Evolutionary conservation across 768 basidiomycete genomes (phyloP).

Genomic region (Kwoniella sp.): DNA sequence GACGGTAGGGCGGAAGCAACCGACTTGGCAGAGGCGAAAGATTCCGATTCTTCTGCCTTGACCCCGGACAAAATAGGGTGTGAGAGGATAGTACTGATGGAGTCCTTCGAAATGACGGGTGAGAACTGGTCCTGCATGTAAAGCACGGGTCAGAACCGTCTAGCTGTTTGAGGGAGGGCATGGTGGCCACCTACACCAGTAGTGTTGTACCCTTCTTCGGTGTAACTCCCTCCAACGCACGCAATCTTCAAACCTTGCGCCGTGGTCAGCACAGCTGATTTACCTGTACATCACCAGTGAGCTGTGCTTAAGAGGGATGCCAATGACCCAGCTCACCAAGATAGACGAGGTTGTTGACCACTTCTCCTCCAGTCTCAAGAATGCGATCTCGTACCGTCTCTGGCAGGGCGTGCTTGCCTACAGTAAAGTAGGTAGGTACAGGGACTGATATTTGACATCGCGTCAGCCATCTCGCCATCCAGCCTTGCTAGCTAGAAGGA

Average conservation of each 20-base stretch:
- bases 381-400: conserved; percentile 68
- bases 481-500: background rate
- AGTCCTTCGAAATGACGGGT: conserved; percentile 22
- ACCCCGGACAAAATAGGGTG: conserved; percentile 19
- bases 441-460: conserved; percentile 58
- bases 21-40: conserved; percentile 66
- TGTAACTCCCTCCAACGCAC: conserved; percentile 74
- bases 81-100: conserved; percentile 50
- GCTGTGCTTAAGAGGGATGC: background rate
- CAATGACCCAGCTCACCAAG: conserved; percentile 60
- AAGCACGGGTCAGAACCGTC: background rate
- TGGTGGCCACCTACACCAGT: conserved; percentile 39
- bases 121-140: conserved; percentile 22
- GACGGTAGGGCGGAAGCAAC: conserved; percentile 61
- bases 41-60: conserved; percentile 44
- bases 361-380: conserved; percentile 68
- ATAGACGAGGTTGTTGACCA: conserved; percentile 77
- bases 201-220: conserved; percentile 53
- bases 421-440: conserved; percentile 86
- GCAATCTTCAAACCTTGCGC: conserved; percentile 73
- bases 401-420: conserved; percentile 74
- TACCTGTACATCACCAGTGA: conserved; percentile 55
- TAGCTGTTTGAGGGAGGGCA: background rate
- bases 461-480: conserved; percentile 13
- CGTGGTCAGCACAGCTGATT: conserved; percentile 74